Evolutionary conservation across 306 rosid species (phyloP), one percentile per base, ranked within the genome.

Genomic region (Sesbania bispinosa): DNA sequence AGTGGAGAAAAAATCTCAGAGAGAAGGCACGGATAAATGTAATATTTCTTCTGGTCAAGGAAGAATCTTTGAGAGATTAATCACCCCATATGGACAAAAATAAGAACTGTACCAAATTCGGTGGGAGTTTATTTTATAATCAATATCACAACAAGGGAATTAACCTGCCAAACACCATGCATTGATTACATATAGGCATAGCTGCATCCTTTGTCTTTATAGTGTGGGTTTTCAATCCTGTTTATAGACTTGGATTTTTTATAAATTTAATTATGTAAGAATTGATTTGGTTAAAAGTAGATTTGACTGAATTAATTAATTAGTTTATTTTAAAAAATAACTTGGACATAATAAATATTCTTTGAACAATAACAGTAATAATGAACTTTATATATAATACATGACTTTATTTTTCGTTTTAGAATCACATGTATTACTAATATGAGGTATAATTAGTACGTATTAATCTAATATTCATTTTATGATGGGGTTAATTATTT

Each of bases 171-270:
- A 59, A 51, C 19, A 76, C 36, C 2, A 0, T 62, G 16, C 80
- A 77, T 82, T 72, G 82, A 73, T 55, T 76, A 82, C 74, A 79
- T 39, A n/a, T n/a, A n/a, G n/a, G n/a, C n/a, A 32, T 72, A 43
- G 69, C 69, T 64, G 36, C 66, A 24, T 39, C 55, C 32, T 55
- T 61, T 55, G 65, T 73, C 46, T 33, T 52, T 43, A 35, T 35
- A 7, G 10, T 41, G 16, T 2, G 0, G 4, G 13, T 41, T 38
- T 38, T 13, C 4, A 41, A 10, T 41, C 16, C 13, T 11, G 13
- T 41, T 41, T 41, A 16, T 11, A 11, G 13, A 41, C 46, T n/a
- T n/a, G n/a, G n/a, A n/a, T n/a, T n/a, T n/a, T n/a, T n/a, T n/a
- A n/a, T n/a, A n/a, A n/a, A n/a, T 38, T 38, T 38, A 38, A 38